Base-by-base conservation (phyloP, 306 rosid genomes). In the Vicia faba region DNA sequence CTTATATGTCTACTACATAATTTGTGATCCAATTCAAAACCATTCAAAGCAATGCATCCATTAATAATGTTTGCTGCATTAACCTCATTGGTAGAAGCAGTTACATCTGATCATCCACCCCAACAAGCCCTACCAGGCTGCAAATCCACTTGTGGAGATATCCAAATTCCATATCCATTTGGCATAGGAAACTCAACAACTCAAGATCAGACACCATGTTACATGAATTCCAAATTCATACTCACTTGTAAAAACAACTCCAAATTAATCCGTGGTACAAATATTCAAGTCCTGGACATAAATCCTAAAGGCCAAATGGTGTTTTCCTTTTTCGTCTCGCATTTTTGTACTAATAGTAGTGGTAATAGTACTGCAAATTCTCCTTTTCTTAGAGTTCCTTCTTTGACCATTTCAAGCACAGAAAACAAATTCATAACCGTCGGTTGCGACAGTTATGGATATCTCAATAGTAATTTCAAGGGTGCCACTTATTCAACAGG, bases 131-230 rank as follows among this genome's bases (percentile, higher is more conserved):
- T 28, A 48, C 25, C 25, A 15, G 79, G 71, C 12, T 78, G 83
- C 66, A 44, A 1, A 0, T 20, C 18, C 19, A 20, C 44, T 2
- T 84, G 87, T n/a, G 92, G 87, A 8, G n/a, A 48, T 5, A 3
- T 87, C 16, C 2, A 29, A 8, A 71, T 87, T 56, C 84, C 84
- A 19, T 87, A 80, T 53, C 93, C 89, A 7, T 87, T 84, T 31
- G 84, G 93, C 1, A 23, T 18, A 2, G 80, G 71, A 18, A 0
- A 4, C 3, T 61, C 75, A 16, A 8, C 4, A 0, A 1, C 14
- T 7, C 11, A 38, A 2, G 4, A 14, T 2, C 2, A 6, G 1
- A 2, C 26, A 12, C 6, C 10, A 5, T 82, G 86, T 40, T 78
- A 15, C 59, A 53, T 70, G 1, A 13, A 74, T 0, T 0, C 0